phyloP scores from a whole-genome alignment of 331 rosid genomes.

The Pyrus hybrid region DNA sequence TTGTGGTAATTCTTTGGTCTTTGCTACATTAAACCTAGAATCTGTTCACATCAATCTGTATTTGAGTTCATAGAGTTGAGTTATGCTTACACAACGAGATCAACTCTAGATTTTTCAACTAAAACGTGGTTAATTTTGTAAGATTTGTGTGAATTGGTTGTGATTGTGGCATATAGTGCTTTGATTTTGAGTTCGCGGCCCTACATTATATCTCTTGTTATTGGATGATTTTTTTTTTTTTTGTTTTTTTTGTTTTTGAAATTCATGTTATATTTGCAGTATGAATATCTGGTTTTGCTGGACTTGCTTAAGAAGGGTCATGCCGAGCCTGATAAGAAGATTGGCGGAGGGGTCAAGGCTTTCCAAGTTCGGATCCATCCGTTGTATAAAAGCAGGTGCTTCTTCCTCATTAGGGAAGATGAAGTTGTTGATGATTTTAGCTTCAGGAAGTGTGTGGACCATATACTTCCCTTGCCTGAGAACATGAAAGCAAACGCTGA shows the following conservation, averaged over 20 bases:
- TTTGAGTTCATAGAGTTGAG: background rate
- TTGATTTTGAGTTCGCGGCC: background rate
- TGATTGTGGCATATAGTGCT: background rate
- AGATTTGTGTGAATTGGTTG: background rate
- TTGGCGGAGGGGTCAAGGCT: conserved; percentile 47
- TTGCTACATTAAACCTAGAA: background rate
- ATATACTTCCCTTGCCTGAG: conserved; percentile 75
- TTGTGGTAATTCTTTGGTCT: too few relatives aligned
- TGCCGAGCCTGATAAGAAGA: conserved; percentile 49
- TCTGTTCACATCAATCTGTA: background rate
- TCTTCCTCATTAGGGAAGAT: conserved; percentile 74
- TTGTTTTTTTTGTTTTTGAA: background rate
- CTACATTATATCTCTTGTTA: background rate
- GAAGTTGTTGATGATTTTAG: conserved; percentile 73
- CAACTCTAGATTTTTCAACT: background rate
- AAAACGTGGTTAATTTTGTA: background rate
- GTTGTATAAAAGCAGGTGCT: conserved; percentile 66
- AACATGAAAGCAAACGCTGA: conserved; percentile 49
- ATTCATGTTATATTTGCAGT: conserved; percentile 40
- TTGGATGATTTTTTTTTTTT: background rate
- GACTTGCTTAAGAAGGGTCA: conserved; percentile 85
- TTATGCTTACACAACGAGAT: background rate
- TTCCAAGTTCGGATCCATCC: conserved; percentile 81
- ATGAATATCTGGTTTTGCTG: conserved; percentile 59
- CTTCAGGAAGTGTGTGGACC: conserved; percentile 87